A percentile compares a stretch with the other conserved stretches of the same genome.
phyloP scores from a whole-genome alignment of 768 basidiomycete species.

The Cystobasidium ongulense region DNA sequence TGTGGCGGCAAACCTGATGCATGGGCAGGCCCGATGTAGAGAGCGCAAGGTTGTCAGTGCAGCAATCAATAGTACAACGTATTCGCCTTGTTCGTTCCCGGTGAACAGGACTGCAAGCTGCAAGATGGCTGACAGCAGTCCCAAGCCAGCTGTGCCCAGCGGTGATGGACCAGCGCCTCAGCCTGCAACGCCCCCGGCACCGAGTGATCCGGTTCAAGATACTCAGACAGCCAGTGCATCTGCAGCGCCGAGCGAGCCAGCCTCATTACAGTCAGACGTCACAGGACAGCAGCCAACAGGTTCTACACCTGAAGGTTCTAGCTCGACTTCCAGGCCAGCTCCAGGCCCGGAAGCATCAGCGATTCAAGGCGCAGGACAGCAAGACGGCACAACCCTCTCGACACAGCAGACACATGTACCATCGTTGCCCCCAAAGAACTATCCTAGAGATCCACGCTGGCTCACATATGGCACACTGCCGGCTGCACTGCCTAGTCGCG shows the following conservation, averaged over 20 bases:
- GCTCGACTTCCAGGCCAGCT: neutral
- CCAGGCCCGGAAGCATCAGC: neutral
- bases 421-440: conserved; percentile 1
- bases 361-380: neutral
- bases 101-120: neutral
- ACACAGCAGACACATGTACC: neutral
- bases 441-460: conserved; percentile 16
- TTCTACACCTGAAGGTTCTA: too few species aligned
- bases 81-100: too few species aligned
- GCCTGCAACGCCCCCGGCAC: neutral
- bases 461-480: conserved; percentile 5
- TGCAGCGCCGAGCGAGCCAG: neutral
- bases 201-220: neutral
- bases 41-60: too few species aligned
- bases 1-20: too few species aligned
- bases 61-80: too few species aligned
- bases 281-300: neutral
- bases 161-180: too few species aligned
- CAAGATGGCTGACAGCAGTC: neutral
- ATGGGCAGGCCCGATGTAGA: too few species aligned
- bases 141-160: neutral
- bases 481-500: neutral
- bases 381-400: neutral
- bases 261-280: neutral
- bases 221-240: neutral